phyloP scores from a whole-genome alignment of 164 flowering plant species.

The Chimonanthus praecox region DNA sequence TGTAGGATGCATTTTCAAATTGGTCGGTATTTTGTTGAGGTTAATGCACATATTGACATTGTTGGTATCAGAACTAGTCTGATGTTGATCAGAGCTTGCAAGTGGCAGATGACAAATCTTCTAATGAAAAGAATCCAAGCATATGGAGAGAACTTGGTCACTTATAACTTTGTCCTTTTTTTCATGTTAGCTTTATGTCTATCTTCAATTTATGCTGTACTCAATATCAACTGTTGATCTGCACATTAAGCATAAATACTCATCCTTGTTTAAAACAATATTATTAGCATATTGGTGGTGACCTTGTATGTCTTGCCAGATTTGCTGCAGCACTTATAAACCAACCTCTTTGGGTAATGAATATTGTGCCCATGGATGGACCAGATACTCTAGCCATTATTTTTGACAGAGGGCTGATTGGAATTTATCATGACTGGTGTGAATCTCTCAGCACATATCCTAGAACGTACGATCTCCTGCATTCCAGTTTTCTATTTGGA shows the following conservation, averaged over 20 bases:
- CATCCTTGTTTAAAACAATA: too few relatives aligned
- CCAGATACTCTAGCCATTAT: slow-evolving; percentile 66
- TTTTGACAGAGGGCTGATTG: slow-evolving; percentile 81
- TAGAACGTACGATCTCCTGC: slow-evolving; percentile 84
- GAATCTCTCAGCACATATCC: slow-evolving; percentile 86
- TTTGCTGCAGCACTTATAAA: slow-evolving; percentile 81
- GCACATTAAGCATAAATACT: background rate
- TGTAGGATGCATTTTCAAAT: too few relatives aligned
- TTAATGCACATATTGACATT: too few relatives aligned
- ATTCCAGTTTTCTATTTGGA: slow-evolving; percentile 59
- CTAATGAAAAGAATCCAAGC: too few relatives aligned
- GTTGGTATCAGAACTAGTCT: too few relatives aligned
- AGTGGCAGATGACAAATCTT: too few relatives aligned
- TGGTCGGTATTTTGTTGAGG: too few relatives aligned
- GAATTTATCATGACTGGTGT: slow-evolving; percentile 91
- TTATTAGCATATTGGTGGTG: background rate
- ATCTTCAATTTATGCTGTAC: too few relatives aligned
- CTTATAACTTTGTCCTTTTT: background rate
- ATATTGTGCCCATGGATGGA: slow-evolving; percentile 54
- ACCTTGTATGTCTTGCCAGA: slow-evolving; percentile 30
- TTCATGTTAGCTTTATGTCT: background rate
- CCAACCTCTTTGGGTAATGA: slow-evolving; percentile 87
- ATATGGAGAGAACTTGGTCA: too few relatives aligned
- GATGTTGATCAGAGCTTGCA: too few relatives aligned
- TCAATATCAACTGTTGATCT: background rate